Percentiles rank a stretch among this genome's conserved stretches.
Conservation (phyloP, 1,284 basidiomycete genomes). For the Boletus putidus region DNA sequence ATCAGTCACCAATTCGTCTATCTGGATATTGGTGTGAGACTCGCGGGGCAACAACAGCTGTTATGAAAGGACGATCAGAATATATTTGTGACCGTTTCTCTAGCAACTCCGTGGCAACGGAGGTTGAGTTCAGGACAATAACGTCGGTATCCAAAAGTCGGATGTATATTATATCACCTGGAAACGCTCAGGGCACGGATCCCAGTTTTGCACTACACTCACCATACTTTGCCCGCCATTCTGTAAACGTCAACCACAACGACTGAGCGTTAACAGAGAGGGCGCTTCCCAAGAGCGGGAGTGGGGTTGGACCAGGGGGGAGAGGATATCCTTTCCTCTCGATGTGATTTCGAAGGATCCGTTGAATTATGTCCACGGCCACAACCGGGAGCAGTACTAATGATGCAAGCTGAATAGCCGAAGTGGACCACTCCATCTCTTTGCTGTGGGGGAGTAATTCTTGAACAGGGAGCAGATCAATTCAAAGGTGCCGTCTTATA, state of each 20-base stretch:
- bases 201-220: background rate
- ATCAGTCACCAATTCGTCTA: background rate
- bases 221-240: conserved; percentile 14
- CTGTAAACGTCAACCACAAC: conserved; percentile 12
- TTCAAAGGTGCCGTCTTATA: too few relatives aligned
- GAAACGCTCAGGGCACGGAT: background rate
- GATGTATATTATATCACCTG: conserved; percentile 16
- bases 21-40: too few relatives aligned
- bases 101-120: background rate
- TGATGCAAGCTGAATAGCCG: too few relatives aligned
- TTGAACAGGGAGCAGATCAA: too few relatives aligned
- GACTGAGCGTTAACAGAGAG: background rate
- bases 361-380: background rate
- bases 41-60: background rate
- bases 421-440: too few relatives aligned
- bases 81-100: conserved; percentile 18
- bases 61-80: conserved; percentile 14
- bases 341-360: background rate
- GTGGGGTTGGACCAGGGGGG: conserved; percentile 9
- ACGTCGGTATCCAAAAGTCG: conserved; percentile 12
- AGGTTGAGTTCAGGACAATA: conserved; percentile 9
- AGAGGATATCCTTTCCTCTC: conserved; percentile 1
- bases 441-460: too few relatives aligned
- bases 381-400: background rate
- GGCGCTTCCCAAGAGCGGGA: conserved; percentile 14